Conservation (phyloP, 768 basidiomycete genomes). For the Dacryopinax spathularia region DNA sequence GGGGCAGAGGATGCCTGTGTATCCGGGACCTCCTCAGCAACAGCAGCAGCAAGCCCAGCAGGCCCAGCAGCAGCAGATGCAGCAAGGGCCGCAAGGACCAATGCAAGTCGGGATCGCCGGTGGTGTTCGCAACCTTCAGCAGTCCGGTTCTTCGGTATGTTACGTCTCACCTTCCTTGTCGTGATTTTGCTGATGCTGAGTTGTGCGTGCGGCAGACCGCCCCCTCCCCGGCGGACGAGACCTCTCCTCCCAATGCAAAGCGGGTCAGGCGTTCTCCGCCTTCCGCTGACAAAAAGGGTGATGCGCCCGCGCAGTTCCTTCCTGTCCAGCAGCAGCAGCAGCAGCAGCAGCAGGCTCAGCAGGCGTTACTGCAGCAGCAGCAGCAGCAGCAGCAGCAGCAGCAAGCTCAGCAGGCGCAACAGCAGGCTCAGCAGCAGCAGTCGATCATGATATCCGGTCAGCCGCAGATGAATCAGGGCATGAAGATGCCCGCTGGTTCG, state of each 20-base stretch:
- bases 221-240: background rate
- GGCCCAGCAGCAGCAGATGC: slow-evolving; percentile 10
- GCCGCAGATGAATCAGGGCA: slow-evolving; percentile 15
- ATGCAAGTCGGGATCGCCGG: slow-evolving; percentile 1
- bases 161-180: background rate
- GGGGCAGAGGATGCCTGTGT: slow-evolving; percentile 20
- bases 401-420: slow-evolving; percentile 16
- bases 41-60: background rate
- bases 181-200: background rate
- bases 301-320: background rate
- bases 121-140: background rate
- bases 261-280: background rate
- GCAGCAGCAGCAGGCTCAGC: background rate
- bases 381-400: slow-evolving; percentile 15
- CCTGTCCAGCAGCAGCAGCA: background rate
- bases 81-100: slow-evolving; percentile 15
- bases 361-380: background rate
- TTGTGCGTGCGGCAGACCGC: background rate
- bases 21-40: slow-evolving; percentile 18
- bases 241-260: background rate
- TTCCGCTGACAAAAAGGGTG: background rate
- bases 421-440: slow-evolving; percentile 18
- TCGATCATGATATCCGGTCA: slow-evolving; percentile 15
- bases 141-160: background rate
- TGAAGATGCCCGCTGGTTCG: background rate